Percentiles rank a stretch among this genome's conserved stretches.
These are phyloP conservation scores for Zizania latifolia DNA, from an alignment of 176 grass and related monocot species.

Conservation along the genomic window DNA sequence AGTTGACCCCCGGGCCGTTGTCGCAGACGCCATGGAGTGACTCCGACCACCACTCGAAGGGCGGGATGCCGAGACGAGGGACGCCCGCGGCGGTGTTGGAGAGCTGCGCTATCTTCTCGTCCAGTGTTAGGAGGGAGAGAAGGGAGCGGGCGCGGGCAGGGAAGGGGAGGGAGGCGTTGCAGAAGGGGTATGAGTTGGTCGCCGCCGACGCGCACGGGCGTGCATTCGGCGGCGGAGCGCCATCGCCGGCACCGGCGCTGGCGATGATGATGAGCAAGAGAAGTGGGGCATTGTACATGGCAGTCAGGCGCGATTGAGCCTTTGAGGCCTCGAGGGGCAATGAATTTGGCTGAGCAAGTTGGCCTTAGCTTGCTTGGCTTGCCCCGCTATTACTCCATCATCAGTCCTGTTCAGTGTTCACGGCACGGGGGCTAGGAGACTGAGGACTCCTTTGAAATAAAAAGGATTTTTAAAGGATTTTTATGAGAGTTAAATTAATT, in stretches of 20 bases:
- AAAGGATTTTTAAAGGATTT: too few species aligned
- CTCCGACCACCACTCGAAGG: constrained; percentile 95
- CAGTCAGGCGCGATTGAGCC: too few species aligned
- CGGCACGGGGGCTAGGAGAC: neutral
- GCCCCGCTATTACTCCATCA: neutral
- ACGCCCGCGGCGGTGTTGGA: constrained; percentile 66
- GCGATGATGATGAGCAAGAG: neutral
- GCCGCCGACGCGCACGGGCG: constrained; percentile 35
- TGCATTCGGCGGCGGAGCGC: neutral
- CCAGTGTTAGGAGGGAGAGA: constrained; percentile 72
- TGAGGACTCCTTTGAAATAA: too few species aligned
- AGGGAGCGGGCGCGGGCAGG: constrained; percentile 52
- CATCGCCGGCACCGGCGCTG: neutral
- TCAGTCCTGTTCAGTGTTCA: too few species aligned
- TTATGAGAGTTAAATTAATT: too few species aligned
- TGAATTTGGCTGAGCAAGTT: constrained; percentile 18
- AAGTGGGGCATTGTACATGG: constrained; percentile 4
- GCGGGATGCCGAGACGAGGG: constrained; percentile 71
- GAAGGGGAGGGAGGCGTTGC: constrained; percentile 58
- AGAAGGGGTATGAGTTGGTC: constrained; percentile 50
- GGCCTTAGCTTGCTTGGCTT: neutral
- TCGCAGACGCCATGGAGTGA: constrained; percentile 80
- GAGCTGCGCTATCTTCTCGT: constrained; percentile 91
- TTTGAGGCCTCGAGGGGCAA: neutral
- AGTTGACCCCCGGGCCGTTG: constrained; percentile 74